Base-by-base conservation (phyloP, 768 basidiomycete genomes). In the Boletus vinaceobasis region DNA sequence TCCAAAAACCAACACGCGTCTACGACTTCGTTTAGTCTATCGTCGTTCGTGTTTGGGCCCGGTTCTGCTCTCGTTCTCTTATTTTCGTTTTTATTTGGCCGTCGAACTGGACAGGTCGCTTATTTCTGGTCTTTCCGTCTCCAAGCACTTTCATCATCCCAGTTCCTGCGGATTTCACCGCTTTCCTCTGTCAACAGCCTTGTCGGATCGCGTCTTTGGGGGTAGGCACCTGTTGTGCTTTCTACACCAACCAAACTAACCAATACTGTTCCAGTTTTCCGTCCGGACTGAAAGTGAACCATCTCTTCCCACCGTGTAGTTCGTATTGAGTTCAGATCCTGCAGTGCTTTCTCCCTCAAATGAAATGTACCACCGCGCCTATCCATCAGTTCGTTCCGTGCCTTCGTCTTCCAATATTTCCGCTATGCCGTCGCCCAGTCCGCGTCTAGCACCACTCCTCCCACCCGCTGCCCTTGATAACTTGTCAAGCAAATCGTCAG, bases 321-420 rank as follows among this genome's bases (percentile, higher is more conserved):
- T 32, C 52, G 44, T 55, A 49, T 60, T 64, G 50, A 68, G 44
- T 26, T 43, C 44, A 43, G 32, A 36, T 57, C 59, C 50, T 33
- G 37, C 58, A 72, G 66, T 70, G 69, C 62, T 60, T 53, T 72
- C 64, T 42, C 64, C 65, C n/a, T 66, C 67, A 50, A 70, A 75
- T 64, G 81, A 82, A 53, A 85, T 88, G 74, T 77, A 87, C 66
- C 82, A 87, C 66, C 79, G 87, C 38, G 74, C 83, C 7, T 75
- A 77, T 45, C 84, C 84, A 9, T 78, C 75, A 26, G 63, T 78
- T 44, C 82, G 85, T 54, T 74, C 80, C n/a, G 75, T 79, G n/a
- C 79, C 81, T 45, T 75, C 82, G 2, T 65, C 75, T 21, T 58
- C 68, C 27, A 69, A 50, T 52, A 39, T 66, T 19, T 23, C 59